Evolutionary conservation across 2,329 filamentous ascomycete genomes (phyloP).

Genomic region (Dryadomyces sulphureus): DNA sequence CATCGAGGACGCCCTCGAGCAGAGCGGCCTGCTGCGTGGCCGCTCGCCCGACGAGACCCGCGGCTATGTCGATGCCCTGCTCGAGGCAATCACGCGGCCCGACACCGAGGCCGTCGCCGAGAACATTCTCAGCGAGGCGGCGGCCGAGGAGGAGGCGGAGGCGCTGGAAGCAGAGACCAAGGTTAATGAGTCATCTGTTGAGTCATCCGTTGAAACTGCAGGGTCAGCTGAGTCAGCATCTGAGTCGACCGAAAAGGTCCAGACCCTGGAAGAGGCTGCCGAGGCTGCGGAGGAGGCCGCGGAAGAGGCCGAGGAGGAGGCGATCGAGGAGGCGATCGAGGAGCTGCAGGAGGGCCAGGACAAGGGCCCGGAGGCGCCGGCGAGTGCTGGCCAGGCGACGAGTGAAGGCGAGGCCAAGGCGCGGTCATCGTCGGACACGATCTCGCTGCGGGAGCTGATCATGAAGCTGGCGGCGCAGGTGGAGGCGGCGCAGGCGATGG

Average conservation of each 20-base stretch:
- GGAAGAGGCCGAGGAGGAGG: slow-evolving; percentile 1
- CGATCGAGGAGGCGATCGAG: slow-evolving; percentile 4
- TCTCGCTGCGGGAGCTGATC: slow-evolving; percentile 32
- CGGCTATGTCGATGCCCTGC: slow-evolving; percentile 33
- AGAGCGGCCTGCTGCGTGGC: slow-evolving; percentile 34
- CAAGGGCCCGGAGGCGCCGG: not conserved
- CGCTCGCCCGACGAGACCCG: slow-evolving; percentile 30
- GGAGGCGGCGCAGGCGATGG: slow-evolving; percentile 17
- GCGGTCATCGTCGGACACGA: slow-evolving; percentile 4
- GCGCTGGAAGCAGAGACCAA: not conserved
- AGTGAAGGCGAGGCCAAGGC: not conserved
- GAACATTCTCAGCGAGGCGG: slow-evolving; percentile 7
- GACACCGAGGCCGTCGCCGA: slow-evolving; percentile 11
- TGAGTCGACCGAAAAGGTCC: not conserved
- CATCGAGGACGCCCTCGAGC: slow-evolving; percentile 38
- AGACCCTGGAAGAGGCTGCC: not conserved
- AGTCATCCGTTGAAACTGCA: not conserved
- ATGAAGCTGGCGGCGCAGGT: slow-evolving; percentile 32
- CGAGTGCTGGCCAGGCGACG: not conserved
- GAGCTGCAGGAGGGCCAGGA: slow-evolving; percentile 11
- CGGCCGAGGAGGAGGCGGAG: slow-evolving; percentile 1
- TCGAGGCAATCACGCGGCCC: slow-evolving; percentile 28
- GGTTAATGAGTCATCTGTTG: not conserved
- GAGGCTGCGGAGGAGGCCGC: slow-evolving; percentile 3
- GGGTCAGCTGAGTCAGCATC: too few relatives aligned